Evolutionary conservation across 495 filamentous ascomycete species (phyloP).

Genomic region (Apiosordaria backusii): DNA sequence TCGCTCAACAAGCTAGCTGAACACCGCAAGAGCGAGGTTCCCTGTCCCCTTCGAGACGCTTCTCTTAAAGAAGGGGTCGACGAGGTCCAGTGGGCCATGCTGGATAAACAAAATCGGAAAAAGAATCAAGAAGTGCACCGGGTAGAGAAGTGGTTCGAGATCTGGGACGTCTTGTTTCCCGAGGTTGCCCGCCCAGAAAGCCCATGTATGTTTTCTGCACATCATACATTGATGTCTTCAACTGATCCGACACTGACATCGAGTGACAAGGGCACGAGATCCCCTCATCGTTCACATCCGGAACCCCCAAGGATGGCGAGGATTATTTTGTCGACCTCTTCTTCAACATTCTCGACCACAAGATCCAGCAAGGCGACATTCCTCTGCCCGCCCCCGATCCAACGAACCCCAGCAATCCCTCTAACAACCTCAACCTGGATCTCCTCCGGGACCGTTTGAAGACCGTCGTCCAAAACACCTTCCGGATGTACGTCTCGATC

Average conservation of each 20-base stretch:
- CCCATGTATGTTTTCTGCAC: conserved; percentile 19
- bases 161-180: conserved; percentile 29
- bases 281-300: not conserved
- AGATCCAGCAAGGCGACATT: conserved; percentile 24
- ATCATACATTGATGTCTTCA: not conserved
- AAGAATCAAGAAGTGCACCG: conserved; percentile 28
- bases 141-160: conserved; percentile 32
- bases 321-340: conserved; percentile 26
- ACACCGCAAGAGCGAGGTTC: conserved; percentile 20
- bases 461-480: conserved; percentile 23
- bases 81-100: conserved; percentile 28
- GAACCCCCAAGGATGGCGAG: conserved; percentile 21
- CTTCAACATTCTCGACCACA: conserved; percentile 28
- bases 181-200: conserved; percentile 20
- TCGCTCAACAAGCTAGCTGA: conserved; percentile 23
- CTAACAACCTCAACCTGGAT: conserved; percentile 2
- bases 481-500: conserved; percentile 20
- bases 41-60: conserved; percentile 20
- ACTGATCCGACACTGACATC: conserved; percentile 13
- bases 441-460: conserved; percentile 19
- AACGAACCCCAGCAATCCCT: not conserved
- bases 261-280: conserved; percentile 27
- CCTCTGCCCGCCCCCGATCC: not conserved
- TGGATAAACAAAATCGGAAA: conserved; percentile 27
- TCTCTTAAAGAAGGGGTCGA: conserved; percentile 26